These are phyloP conservation scores for Tylopilus intermedius DNA, from an alignment of 768 basidiomycete genomes.

Conservation along the genomic window DNA sequence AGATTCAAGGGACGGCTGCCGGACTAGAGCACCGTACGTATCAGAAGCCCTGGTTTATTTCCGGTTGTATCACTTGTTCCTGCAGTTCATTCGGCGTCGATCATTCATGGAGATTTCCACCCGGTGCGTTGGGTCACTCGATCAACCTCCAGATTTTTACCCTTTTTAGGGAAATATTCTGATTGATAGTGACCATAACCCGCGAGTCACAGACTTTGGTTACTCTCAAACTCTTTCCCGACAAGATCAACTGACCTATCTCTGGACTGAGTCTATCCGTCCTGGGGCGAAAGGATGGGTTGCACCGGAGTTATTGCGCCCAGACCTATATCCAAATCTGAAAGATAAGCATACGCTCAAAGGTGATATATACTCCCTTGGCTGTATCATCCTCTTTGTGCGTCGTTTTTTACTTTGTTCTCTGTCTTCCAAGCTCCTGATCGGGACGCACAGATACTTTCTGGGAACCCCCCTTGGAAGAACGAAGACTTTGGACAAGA, in stretches of 20 bases:
- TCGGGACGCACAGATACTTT: background rate
- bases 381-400: conserved; percentile 6
- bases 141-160: background rate
- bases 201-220: conserved; percentile 5
- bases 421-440: no score
- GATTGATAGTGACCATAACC: background rate
- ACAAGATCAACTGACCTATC: background rate
- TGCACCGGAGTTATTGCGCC: conserved; percentile 3
- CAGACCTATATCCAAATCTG: background rate
- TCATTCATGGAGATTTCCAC: conserved; percentile 9
- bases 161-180: background rate
- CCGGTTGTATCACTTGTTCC: background rate
- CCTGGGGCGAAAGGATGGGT: background rate
- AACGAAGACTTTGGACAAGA: background rate
- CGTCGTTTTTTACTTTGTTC: background rate
- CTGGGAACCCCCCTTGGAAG: background rate
- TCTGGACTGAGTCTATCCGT: background rate
- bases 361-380: conserved; percentile 5
- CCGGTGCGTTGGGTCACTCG: background rate
- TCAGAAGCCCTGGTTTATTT: background rate
- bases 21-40: conserved; percentile 3
- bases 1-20: background rate
- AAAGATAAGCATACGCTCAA: background rate
- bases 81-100: background rate
- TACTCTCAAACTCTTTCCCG: background rate